phyloP scores from a whole-genome alignment of 1,284 basidiomycete genomes.

The Fomitopsis betulina region DNA sequence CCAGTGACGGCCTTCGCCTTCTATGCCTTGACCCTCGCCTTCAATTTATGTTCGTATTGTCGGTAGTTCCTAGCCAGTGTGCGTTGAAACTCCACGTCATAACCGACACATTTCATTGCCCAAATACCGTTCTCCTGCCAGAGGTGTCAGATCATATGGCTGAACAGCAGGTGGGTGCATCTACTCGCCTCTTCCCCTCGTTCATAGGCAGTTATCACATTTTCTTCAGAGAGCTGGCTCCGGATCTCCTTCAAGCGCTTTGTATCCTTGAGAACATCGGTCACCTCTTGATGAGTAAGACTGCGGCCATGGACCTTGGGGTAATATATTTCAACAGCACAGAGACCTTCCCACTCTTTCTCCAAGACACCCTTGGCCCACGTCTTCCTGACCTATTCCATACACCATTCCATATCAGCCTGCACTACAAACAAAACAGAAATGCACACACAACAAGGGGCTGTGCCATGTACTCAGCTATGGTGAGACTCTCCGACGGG shows the following conservation, averaged over 20 bases:
- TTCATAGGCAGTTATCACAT: conserved; percentile 2
- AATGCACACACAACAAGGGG: not conserved
- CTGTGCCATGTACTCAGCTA: not conserved
- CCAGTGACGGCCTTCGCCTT: not conserved
- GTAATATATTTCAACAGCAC: not conserved
- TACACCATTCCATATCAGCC: not conserved
- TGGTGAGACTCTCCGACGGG: not conserved
- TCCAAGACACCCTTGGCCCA: not conserved
- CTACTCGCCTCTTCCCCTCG: conserved; percentile 1
- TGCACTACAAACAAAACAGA: no score
- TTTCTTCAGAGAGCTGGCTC: not conserved
- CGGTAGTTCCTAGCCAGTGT: not conserved
- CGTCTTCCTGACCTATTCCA: not conserved
- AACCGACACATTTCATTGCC: conserved; percentile 6
- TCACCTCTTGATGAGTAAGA: not conserved
- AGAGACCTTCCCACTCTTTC: not conserved
- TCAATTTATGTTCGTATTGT: not conserved
- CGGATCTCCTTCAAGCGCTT: not conserved
- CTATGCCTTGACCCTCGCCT: not conserved
- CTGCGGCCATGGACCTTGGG: not conserved
- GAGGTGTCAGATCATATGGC: no score
- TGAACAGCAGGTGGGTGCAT: no score
- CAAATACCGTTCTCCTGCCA: conserved; percentile 1
- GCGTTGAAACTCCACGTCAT: conserved; percentile 8
- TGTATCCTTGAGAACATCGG: not conserved